Conservation (phyloP, 2,329 filamentous ascomycete genomes). For the Phyllosticta citrichinensis region DNA sequence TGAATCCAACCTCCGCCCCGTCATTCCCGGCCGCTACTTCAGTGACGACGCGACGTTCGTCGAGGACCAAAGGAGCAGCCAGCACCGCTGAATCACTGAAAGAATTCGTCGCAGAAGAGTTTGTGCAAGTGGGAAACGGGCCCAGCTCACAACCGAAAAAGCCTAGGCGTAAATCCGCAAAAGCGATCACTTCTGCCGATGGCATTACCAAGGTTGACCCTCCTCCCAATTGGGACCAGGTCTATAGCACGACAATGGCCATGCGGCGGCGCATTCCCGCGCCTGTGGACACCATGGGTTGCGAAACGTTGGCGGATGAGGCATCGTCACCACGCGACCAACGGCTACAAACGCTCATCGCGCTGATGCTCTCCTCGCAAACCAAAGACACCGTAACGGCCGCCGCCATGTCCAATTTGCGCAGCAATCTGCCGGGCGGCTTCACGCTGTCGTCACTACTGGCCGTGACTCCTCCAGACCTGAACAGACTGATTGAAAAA, state of each 20-base stretch:
- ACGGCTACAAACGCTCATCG: constrained; percentile 76
- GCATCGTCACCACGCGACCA: constrained; percentile 44
- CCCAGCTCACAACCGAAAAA: constrained; percentile 16
- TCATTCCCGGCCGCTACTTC: constrained; percentile 16
- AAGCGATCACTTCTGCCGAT: constrained; percentile 21
- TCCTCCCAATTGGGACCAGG: constrained; percentile 71
- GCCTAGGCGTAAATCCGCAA: constrained; percentile 28
- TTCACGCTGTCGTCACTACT: constrained; percentile 72
- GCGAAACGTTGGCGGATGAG: constrained; percentile 61
- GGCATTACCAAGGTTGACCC: constrained; percentile 42
- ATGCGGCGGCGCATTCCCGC: constrained; percentile 68
- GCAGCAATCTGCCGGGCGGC: constrained; percentile 57
- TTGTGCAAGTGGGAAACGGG: neutral
- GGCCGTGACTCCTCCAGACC: constrained; percentile 52
- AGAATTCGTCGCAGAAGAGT: neutral
- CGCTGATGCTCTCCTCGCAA: constrained; percentile 85
- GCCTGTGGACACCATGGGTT: constrained; percentile 96
- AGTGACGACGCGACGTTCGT: neutral
- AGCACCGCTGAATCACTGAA: neutral
- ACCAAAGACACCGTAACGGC: constrained; percentile 90
- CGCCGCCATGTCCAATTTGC: constrained; percentile 67
- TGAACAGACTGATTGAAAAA: constrained; percentile 68
- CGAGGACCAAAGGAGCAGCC: constrained; percentile 13
- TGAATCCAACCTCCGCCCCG: constrained; percentile 14
- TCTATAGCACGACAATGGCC: constrained; percentile 65